phyloP scores from a whole-genome alignment of 2,329 filamentous ascomycete genomes.

The Nothophaeocryptopus gaeumannii region DNA sequence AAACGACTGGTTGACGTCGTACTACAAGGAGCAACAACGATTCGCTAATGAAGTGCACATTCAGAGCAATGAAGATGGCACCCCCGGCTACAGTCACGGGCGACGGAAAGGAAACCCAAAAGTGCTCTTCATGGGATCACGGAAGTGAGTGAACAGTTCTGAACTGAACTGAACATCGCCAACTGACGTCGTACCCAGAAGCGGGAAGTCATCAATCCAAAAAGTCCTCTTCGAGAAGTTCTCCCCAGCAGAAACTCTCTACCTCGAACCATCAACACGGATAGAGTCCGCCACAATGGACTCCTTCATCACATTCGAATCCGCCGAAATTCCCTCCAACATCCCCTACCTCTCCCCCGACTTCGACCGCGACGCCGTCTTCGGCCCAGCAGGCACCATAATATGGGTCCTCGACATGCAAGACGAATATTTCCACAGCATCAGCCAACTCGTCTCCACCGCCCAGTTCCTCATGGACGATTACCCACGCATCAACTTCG shows the following conservation, averaged over 20 bases:
- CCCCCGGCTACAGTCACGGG: slow-evolving; percentile 15
- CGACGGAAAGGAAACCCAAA: slow-evolving; percentile 55
- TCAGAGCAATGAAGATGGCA: slow-evolving; percentile 14
- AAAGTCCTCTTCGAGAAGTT: slow-evolving; percentile 99
- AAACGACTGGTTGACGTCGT: slow-evolving; percentile 32
- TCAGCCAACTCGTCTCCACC: slow-evolving; percentile 79
- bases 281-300: slow-evolving; percentile 95
- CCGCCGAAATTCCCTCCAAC: slow-evolving; percentile 96
- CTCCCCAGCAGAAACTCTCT: slow-evolving; percentile 90
- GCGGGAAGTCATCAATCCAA: slow-evolving; percentile 96
- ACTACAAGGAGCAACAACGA: slow-evolving; percentile 27
- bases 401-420: slow-evolving; percentile 99
- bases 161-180: neutral
- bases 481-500: slow-evolving; percentile 92
- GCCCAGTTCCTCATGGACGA: slow-evolving; percentile 84
- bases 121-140: slow-evolving; percentile 78
- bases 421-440: slow-evolving; percentile 92
- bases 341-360: slow-evolving; percentile 86
- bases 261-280: slow-evolving; percentile 88
- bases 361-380: slow-evolving; percentile 90
- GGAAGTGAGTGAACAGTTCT: too few species aligned
- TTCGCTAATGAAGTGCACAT: slow-evolving; percentile 17
- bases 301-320: slow-evolving; percentile 98
- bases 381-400: slow-evolving; percentile 86
- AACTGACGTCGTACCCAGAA: slow-evolving; percentile 56